phyloP scores from a whole-genome alignment of 257 asterid species.

The Nicotiana obtusifolia region DNA sequence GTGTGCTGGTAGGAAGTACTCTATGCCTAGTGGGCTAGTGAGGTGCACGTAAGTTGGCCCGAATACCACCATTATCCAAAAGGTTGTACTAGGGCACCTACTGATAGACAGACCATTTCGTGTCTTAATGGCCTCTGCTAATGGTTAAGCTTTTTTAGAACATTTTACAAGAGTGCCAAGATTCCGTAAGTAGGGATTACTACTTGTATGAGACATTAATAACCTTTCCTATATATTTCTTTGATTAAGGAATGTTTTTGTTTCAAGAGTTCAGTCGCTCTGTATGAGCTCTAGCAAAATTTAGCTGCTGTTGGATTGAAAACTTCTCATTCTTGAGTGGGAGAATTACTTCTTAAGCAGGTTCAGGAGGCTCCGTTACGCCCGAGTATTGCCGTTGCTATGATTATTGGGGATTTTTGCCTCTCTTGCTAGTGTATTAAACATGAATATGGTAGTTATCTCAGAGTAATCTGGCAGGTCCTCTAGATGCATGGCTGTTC shows the following conservation, averaged over 20 bases:
- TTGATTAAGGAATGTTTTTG: not conserved
- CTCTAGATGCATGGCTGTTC: not conserved
- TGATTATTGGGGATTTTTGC: not conserved
- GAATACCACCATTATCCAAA: not conserved
- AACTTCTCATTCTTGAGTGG: not conserved
- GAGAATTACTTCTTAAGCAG: not conserved
- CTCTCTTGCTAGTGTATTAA: not conserved
- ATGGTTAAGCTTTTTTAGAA: not conserved
- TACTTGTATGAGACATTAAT: not conserved
- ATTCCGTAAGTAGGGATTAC: not conserved
- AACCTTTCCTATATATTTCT: not conserved
- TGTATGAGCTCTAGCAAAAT: not conserved
- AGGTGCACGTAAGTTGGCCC: not conserved
- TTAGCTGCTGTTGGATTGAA: not conserved
- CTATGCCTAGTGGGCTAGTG: not conserved
- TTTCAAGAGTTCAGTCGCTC: not conserved
- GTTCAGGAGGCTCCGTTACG: not conserved
- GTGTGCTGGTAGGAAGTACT: not conserved
- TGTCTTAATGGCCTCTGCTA: not conserved
- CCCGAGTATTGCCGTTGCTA: not conserved
- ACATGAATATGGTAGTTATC: not conserved
- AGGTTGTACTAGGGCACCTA: not conserved
- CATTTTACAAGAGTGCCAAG: not conserved
- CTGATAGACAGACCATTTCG: not conserved
- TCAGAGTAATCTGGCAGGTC: not conserved